Evolutionary conservation across 768 basidiomycete species (phyloP), one percentile per base, ranked within the genome.

Genomic region (Tylopilus felleus): DNA sequence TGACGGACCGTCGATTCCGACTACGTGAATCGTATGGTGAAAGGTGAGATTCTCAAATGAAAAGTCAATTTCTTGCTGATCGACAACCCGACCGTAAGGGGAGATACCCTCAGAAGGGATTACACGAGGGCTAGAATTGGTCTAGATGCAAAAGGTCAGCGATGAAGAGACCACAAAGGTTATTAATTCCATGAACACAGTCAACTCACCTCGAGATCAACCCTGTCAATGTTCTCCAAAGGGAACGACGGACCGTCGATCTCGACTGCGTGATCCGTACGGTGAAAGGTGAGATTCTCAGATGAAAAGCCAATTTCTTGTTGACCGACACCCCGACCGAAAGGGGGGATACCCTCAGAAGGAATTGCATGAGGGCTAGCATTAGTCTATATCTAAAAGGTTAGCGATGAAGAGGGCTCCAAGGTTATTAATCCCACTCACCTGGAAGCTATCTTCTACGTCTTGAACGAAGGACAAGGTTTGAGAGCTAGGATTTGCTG

Each of bases 141-240:
- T 43, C 63, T 63, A 16, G 3, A 7, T 25, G 0, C 29, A 7
- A n/a, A 9, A 17, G 6, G 14, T 56, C 8, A 52, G 36, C 4
- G n/a, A n/a, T n/a, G n/a, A n/a, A n/a, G n/a, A n/a, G n/a, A n/a
- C n/a, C n/a, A n/a, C n/a, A n/a, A n/a, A n/a, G n/a, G n/a, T n/a
- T n/a, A n/a, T n/a, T n/a, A 14, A n/a, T n/a, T n/a, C n/a, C n/a
- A n/a, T n/a, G n/a, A 43, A 10, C 9, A 17, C 13, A 13, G 19
- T 21, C 1, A 25, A 47, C 38, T 45, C 19, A 43, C 61, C 39
- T 48, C 19, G 4, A 17, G 5, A 43, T 9, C 22, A 31, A 33
- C 19, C 12, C 4, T 14, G 27, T 19, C 36, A 17, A 5, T 4
- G 9, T 35, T 25, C 9, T 33, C 31, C 3, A 1, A 13, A 25